Evolutionary conservation across 768 basidiomycete genomes (phyloP).

Genomic region (Russula sp.): DNA sequence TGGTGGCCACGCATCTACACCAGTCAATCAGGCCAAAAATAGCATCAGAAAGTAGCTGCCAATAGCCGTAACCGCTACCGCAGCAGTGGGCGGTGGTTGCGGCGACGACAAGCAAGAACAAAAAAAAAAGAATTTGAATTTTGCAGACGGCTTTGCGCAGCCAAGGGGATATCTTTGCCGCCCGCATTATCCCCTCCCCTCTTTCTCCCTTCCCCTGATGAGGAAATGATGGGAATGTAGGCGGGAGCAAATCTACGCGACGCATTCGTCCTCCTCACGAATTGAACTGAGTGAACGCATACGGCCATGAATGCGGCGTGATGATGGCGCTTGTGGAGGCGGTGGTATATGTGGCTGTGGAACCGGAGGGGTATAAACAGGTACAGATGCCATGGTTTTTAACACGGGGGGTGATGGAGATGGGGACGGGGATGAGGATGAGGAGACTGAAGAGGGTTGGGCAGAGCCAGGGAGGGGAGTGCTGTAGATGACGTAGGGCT

Average conservation of each 20-base stretch:
- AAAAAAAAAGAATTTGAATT: constrained; percentile 4
- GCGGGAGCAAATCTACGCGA: constrained; percentile 2
- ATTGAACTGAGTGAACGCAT: constrained; percentile 24
- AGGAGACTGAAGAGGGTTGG: not conserved
- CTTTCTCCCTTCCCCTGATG: not conserved
- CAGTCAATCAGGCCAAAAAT: constrained; percentile 1
- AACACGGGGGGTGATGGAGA: constrained; percentile 12
- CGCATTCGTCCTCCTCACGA: constrained; percentile 22
- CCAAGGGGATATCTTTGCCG: constrained; percentile 18
- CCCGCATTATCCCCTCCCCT: not conserved
- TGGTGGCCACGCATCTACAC: constrained; percentile 17
- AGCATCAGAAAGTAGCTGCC: not conserved
- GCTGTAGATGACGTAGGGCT: constrained; percentile 25
- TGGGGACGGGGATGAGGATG: not conserved
- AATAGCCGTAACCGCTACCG: not conserved
- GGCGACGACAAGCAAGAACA: not conserved
- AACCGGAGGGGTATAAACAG: constrained; percentile 15
- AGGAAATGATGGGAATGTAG: not conserved
- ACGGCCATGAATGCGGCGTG: constrained; percentile 21
- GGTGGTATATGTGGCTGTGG: constrained; percentile 16
- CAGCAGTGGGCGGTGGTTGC: not conserved
- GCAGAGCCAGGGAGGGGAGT: constrained; percentile 17
- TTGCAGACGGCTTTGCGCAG: constrained; percentile 15
- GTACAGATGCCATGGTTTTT: not conserved
- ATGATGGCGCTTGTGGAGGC: constrained; percentile 14